A percentile compares a stretch with the other conserved stretches of the same genome.
Conservation (phyloP, 164 flowering plant genomes). For the Annona squamosa region DNA sequence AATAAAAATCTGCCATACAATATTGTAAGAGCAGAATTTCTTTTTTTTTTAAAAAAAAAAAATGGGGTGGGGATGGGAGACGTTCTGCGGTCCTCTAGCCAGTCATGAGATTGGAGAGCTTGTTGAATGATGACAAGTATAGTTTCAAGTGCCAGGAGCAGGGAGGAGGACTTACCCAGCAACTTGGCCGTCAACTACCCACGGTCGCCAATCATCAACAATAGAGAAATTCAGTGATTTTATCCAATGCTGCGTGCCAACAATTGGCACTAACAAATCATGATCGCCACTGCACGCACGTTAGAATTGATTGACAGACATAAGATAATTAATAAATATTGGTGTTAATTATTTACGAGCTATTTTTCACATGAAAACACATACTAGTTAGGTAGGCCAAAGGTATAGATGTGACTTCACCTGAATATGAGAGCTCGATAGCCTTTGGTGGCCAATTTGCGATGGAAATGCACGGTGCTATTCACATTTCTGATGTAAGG, state of each 20-base stretch:
- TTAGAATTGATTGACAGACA: too few species aligned
- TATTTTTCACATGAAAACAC: neutral
- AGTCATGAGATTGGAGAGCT: neutral
- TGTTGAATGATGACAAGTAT: neutral
- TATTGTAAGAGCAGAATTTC: neutral
- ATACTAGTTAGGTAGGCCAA: neutral
- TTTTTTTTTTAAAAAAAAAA: neutral
- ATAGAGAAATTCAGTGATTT: slow-evolving; percentile 39
- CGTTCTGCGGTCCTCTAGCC: neutral
- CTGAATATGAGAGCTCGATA: slow-evolving; percentile 14
- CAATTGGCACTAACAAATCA: slow-evolving; percentile 29
- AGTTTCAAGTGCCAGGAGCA: neutral
- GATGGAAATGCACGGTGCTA: slow-evolving; percentile 3
- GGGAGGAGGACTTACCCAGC: slow-evolving; percentile 36
- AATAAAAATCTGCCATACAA: too few species aligned
- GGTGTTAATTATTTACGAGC: neutral
- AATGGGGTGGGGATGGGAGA: too few species aligned
- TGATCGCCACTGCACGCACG: slow-evolving; percentile 46
- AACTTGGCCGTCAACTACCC: slow-evolving; percentile 40
- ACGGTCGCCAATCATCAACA: slow-evolving; percentile 50
- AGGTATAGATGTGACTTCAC: neutral
- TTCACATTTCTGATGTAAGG: neutral
- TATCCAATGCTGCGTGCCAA: slow-evolving; percentile 51
- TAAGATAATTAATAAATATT: neutral
- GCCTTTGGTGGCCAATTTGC: neutral